A percentile compares a stretch with the other conserved stretches of the same genome.
phyloP scores from a whole-genome alignment of 768 basidiomycete genomes.

The Rhodotorula kratochvilovae region DNA sequence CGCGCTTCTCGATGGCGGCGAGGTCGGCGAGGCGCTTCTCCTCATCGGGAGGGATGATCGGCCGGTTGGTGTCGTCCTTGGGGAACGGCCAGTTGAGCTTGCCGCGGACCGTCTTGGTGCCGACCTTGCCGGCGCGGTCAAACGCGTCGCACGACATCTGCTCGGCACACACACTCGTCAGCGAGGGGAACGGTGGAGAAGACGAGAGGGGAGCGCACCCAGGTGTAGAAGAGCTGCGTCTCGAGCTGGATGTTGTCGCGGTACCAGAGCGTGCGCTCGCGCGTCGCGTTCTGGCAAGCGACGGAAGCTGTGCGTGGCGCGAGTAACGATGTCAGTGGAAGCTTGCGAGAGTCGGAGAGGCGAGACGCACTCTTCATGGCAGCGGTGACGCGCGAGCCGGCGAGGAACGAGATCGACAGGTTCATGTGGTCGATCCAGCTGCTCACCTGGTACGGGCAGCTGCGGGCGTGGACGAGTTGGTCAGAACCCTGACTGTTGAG shows the following conservation, averaged over 20 bases:
- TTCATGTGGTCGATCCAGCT: conserved; percentile 34
- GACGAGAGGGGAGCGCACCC: conserved; percentile 1
- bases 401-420: conserved; percentile 25
- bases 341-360: too few relatives aligned
- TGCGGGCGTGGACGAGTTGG: neutral
- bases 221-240: conserved; percentile 17
- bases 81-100: neutral
- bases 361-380: conserved; percentile 6
- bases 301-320: neutral
- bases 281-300: conserved; percentile 3
- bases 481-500: neutral
- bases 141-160: conserved; percentile 3
- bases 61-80: neutral
- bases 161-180: neutral
- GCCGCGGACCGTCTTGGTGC: neutral
- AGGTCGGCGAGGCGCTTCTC: neutral
- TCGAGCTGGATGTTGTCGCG: conserved; percentile 24
- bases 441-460: conserved; percentile 32
- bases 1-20: neutral
- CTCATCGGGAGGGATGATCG: neutral
- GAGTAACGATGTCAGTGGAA: neutral
- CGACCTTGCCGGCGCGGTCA: neutral
- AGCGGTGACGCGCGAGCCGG: neutral
- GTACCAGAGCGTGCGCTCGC: conserved; percentile 17
- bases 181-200: too few relatives aligned